Evolutionary conservation across 352 stramenopile genomes (phyloP), one percentile per base, ranked within the genome.

Genomic region (Phytopythium vexans): DNA sequence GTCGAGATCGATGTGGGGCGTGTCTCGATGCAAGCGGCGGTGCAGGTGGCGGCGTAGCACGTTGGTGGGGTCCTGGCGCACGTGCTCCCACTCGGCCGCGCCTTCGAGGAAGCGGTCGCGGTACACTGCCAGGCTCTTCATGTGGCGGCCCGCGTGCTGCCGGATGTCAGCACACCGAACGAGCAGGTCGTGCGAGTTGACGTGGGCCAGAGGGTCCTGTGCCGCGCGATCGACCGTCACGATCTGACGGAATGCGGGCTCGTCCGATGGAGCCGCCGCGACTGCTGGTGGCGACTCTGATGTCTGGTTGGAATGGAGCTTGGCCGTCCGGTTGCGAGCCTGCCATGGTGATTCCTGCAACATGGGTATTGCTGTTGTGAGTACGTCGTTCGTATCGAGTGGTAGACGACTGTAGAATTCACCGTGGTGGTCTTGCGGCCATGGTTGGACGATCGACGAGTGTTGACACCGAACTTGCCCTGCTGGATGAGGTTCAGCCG

Each of bases 151-250:
- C 8, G 74, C 72, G 41, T 80, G 61, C 50, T 87, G 75, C 1
- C 75, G 79, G 40, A 92, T 89, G 37, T 81, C 60, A 2, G 75
- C 68, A 39, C 79, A 90, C 0, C 72, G 70, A 33, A 92, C 68
- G 0, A 92, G 70, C 27, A 92, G 63, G 9, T 92, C 77, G 50
- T 88, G 79, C n/a, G 82, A 87, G 54, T 77, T 85, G 10, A 92
- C 79, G 43, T 64, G 50, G 0, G 47, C 51, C 33, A 92, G 60
- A 1, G 65, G 39, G 42, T 89, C 82, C 2, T 51, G 55, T 7
- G 66, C 54, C 1, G 78, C 82, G 32, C 72, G 61, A 37, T 89
- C 82, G 8, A 92, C 82, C 0, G 72, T 88, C 58, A 88, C 79
- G 41, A 92, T 88, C 3, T 52, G 55, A 16, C 68, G 61, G 40